A percentile compares a stretch with the other conserved stretches of the same genome.
These are phyloP conservation scores for Euphrasia confusa DNA, from an alignment of 257 asterid genomes.

Conservation along the genomic window DNA sequence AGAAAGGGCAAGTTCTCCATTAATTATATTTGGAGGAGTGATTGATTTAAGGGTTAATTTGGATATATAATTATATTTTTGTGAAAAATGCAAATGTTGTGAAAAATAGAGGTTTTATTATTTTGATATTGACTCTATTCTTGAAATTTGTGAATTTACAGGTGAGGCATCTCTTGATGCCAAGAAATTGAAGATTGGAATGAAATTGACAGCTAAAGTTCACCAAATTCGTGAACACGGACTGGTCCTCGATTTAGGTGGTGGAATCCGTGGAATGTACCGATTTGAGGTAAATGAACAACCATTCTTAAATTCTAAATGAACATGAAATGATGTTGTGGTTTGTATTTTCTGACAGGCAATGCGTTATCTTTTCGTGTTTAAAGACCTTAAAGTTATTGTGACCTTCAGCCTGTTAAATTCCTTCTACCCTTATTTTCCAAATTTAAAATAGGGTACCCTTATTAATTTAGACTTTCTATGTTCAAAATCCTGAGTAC, in stretches of 20 bases:
- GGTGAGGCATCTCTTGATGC: slow-evolving; percentile 39
- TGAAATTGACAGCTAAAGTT: slow-evolving; percentile 67
- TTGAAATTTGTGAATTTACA: slow-evolving; percentile 26
- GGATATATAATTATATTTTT: too few species aligned
- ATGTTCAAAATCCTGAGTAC: not conserved
- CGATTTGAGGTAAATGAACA: slow-evolving; percentile 66
- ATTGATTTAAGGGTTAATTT: too few species aligned
- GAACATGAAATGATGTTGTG: not conserved
- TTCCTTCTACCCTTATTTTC: slow-evolving; percentile 4
- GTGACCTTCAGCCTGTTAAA: not conserved
- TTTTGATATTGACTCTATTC: slow-evolving; percentile 15
- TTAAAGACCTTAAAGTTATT: slow-evolving; percentile 3
- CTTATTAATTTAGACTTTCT: not conserved
- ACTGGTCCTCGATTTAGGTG: slow-evolving; percentile 85
- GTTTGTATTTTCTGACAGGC: slow-evolving; percentile 2
- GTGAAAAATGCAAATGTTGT: not conserved
- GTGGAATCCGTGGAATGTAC: slow-evolving; percentile 76
- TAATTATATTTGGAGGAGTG: too few species aligned
- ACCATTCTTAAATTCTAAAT: not conserved
- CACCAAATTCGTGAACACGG: slow-evolving; percentile 81
- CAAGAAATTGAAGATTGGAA: slow-evolving; percentile 68
- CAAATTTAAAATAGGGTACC: not conserved
- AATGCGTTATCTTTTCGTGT: not conserved
- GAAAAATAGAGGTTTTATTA: not conserved
- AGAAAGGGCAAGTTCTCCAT: too few species aligned